Percentiles rank a stretch among this genome's conserved stretches.
Evolutionary conservation across 2,329 filamentous ascomycete genomes (phyloP).

Genomic region (Escovopsis sp.): DNA sequence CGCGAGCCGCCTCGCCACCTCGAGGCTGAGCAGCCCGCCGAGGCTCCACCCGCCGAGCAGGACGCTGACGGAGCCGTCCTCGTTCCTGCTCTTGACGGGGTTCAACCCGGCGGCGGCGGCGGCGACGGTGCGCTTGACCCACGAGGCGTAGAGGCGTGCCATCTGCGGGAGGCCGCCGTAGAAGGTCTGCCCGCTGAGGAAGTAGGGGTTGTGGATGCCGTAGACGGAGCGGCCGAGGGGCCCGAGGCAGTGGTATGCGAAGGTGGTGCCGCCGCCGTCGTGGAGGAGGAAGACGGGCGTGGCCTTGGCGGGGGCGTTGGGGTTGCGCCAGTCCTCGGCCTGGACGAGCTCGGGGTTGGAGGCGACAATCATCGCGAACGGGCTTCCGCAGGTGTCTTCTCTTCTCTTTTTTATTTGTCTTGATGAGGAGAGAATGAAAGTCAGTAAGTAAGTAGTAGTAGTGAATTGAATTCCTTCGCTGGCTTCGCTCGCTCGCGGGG

Average conservation of each 20-base stretch:
- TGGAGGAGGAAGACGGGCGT: constrained; percentile 43
- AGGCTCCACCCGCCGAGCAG: constrained; percentile 43
- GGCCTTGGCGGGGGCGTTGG: constrained; percentile 8
- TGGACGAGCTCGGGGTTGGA: constrained; percentile 21
- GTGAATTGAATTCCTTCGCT: no score
- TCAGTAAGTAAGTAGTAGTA: no score
- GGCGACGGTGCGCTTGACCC: constrained; percentile 26
- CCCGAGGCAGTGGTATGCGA: constrained; percentile 40
- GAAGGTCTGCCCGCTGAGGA: constrained; percentile 31
- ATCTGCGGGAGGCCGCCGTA: constrained; percentile 39
- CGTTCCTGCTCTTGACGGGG: constrained; percentile 12
- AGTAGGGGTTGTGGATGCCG: constrained; percentile 40
- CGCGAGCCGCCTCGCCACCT: constrained; percentile 31
- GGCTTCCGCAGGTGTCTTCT: not conserved
- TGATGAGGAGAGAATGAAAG: no score
- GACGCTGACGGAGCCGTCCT: constrained; percentile 21
- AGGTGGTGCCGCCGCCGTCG: constrained; percentile 46
- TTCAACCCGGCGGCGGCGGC: no score
- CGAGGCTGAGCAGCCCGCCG: constrained; percentile 36
- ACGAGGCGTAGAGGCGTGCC: constrained; percentile 33
- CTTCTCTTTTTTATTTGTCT: no score
- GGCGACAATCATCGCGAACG: constrained; percentile 1
- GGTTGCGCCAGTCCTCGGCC: constrained; percentile 17
- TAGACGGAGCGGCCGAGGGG: constrained; percentile 33
- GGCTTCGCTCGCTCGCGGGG: no score